Evolutionary conservation across 371 early-diverging fungal species (phyloP).

Genomic region (Chytridiales sp.): DNA sequence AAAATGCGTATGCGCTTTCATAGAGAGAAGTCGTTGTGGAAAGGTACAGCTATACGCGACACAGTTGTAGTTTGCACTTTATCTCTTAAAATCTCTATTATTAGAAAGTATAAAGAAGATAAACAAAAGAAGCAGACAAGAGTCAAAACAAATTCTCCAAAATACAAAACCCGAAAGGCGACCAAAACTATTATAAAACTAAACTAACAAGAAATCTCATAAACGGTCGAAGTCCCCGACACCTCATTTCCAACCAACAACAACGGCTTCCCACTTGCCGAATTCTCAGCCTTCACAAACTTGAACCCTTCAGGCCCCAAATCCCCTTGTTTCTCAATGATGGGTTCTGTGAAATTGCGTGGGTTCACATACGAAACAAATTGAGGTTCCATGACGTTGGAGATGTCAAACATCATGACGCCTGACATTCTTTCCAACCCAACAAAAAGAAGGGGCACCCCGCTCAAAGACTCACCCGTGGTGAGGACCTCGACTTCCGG

Average conservation of each 20-base stretch:
- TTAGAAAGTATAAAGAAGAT: too few species aligned
- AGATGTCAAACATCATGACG: conserved; percentile 10
- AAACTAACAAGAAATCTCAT: conserved; percentile 12
- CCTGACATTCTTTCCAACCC: conserved; percentile 8
- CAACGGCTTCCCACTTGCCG: conserved; percentile 5
- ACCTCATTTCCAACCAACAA: conserved; percentile 13
- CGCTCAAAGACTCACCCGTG: background rate
- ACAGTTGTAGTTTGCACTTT: too few species aligned
- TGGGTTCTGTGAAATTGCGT: background rate
- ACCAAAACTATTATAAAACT: too few species aligned
- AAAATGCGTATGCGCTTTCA: too few species aligned
- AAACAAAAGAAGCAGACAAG: too few species aligned
- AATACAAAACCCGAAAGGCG: too few species aligned
- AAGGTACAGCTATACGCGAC: too few species aligned
- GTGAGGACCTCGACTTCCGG: conserved; percentile 11
- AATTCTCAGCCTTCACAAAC: conserved; percentile 1
- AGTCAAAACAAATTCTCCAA: too few species aligned
- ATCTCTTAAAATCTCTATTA: too few species aligned
- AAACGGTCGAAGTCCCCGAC: conserved; percentile 5
- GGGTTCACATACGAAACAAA: conserved; percentile 5
- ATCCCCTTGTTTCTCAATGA: conserved; percentile 7
- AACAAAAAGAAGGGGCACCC: conserved; percentile 4
- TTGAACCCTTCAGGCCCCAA: conserved; percentile 12
- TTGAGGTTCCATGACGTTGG: background rate
- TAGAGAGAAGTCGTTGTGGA: too few species aligned